Evolutionary conservation across 805 yeast species (phyloP).

Genomic region (Debaryomyces tyrocola): DNA sequence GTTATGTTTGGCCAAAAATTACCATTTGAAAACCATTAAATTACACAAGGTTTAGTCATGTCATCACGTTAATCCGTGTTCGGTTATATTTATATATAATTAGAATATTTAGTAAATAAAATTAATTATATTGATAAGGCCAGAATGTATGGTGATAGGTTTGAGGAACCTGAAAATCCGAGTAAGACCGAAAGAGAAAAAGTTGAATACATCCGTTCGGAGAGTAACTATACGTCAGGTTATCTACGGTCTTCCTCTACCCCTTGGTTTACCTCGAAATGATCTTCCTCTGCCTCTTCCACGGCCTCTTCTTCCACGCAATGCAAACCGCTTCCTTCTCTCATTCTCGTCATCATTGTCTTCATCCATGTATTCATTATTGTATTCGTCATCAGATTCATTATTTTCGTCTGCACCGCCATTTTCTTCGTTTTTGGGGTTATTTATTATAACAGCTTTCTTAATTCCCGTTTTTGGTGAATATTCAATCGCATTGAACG

Average conservation of each 20-base stretch:
- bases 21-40: constrained; percentile 38
- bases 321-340: constrained; percentile 6
- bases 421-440: neutral
- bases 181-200: neutral
- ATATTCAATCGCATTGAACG: constrained; percentile 6
- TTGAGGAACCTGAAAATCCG: neutral
- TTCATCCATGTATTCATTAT: constrained; percentile 1
- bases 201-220: neutral
- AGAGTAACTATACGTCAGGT: neutral
- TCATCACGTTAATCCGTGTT: neutral
- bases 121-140: neutral
- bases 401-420: constrained; percentile 5
- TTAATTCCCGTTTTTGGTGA: constrained; percentile 8
- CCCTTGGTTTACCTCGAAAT: constrained; percentile 10
- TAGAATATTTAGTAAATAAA: neutral
- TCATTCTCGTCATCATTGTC: constrained; percentile 7
- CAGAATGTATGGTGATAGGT: neutral
- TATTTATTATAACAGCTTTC: neutral
- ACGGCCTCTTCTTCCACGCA: constrained; percentile 14
- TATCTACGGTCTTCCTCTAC: constrained; percentile 7
- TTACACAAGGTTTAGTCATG: neutral
- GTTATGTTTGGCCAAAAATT: constrained; percentile 52
- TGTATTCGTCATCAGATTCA: constrained; percentile 2
- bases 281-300: constrained; percentile 10
- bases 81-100: neutral